Conservation (phyloP, 352 stramenopile genomes). For the Phytophthora kernoviae region DNA sequence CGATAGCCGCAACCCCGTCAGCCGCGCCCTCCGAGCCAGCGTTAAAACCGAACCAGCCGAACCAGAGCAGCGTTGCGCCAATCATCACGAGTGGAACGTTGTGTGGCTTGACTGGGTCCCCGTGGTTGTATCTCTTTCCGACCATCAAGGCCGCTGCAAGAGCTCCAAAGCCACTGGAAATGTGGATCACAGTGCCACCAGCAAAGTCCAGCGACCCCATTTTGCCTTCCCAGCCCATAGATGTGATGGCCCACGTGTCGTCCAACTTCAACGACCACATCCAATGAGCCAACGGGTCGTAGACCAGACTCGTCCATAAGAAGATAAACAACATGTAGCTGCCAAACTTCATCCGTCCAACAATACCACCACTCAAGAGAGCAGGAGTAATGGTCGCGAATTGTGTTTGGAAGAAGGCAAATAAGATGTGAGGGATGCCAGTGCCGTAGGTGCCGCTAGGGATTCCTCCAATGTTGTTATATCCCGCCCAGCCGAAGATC, state of each 20-base stretch:
- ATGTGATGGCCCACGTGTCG: constrained; percentile 37
- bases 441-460: constrained; percentile 53
- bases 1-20: constrained; percentile 62
- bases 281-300: constrained; percentile 81
- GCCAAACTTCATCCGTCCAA: constrained; percentile 82
- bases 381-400: constrained; percentile 82
- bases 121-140: constrained; percentile 74
- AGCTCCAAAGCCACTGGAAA: constrained; percentile 70
- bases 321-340: constrained; percentile 74
- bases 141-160: constrained; percentile 70
- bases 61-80: constrained; percentile 72
- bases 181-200: constrained; percentile 82
- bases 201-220: constrained; percentile 81
- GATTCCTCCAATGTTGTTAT: constrained; percentile 56
- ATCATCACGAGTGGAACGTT: constrained; percentile 86
- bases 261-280: constrained; percentile 77
- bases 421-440: constrained; percentile 69
- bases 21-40: constrained; percentile 59
- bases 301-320: constrained; percentile 81
- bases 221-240: constrained; percentile 59
- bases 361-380: constrained; percentile 73
- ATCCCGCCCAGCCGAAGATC: constrained; percentile 60
- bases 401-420: constrained; percentile 78
- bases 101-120: constrained; percentile 69
- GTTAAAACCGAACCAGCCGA: constrained; percentile 87